Percentiles rank a stretch among this genome's conserved stretches.
These are phyloP conservation scores for Elsinoe arachidis DNA, from an alignment of 2,329 filamentous ascomycete species.

Conservation along the genomic window DNA sequence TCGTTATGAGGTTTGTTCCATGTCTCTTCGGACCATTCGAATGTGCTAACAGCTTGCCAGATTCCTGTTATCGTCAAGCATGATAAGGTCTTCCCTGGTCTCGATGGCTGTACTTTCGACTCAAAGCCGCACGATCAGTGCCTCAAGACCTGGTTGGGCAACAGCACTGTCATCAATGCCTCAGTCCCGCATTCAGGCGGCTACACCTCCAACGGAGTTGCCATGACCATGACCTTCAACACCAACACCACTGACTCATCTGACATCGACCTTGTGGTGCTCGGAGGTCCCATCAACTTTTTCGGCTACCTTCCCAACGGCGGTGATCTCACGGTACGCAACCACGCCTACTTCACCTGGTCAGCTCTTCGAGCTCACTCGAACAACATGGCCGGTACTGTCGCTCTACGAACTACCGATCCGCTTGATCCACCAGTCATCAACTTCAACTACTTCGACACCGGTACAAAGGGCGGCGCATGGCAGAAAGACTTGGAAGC, in stretches of 20 bases:
- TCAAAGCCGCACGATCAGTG: constrained; percentile 33
- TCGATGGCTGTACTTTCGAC: constrained; percentile 34
- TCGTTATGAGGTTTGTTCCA: constrained; percentile 38
- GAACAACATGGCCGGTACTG: constrained; percentile 52
- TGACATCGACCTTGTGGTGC: constrained; percentile 47
- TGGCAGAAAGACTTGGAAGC: constrained; percentile 45
- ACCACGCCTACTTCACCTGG: constrained; percentile 41
- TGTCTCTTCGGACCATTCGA: too few relatives aligned
- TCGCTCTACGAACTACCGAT: constrained; percentile 52
- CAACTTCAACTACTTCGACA: constrained; percentile 51
- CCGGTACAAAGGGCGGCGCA: constrained; percentile 31
- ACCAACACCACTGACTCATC: constrained; percentile 33
- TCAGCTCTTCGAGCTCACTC: constrained; percentile 54
- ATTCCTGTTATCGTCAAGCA: constrained; percentile 42
- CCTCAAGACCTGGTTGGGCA: constrained; percentile 35
- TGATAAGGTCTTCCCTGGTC: constrained; percentile 26
- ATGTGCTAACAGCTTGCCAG: neutral
- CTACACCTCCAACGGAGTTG: constrained; percentile 45
- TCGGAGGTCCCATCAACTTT: constrained; percentile 48
- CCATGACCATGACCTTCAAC: constrained; percentile 39
- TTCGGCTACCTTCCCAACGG: constrained; percentile 50
- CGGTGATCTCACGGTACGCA: constrained; percentile 36
- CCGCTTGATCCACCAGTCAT: constrained; percentile 57
- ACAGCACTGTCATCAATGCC: constrained; percentile 22
- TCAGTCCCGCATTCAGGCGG: constrained; percentile 29